A percentile compares a stretch with the other conserved stretches of the same genome.
Conservation (phyloP, 345 rosid species). For the Bruguiera parviflora region DNA sequence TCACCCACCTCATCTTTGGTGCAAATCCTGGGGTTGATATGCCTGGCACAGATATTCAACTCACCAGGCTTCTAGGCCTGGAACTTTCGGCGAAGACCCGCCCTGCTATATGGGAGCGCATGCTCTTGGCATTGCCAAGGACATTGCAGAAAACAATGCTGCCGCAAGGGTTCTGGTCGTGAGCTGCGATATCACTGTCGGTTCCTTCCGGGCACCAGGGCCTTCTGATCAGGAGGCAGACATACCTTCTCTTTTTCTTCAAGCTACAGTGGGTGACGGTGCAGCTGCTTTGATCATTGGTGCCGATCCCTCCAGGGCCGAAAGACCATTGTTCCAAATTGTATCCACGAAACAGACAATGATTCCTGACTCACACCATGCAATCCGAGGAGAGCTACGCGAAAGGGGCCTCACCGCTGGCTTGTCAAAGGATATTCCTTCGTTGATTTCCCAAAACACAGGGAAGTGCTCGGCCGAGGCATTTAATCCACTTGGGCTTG, state of each 20-base stretch:
- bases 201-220: constrained; percentile 5
- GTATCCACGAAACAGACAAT: constrained; percentile 16
- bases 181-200: constrained; percentile 12
- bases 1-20: constrained; percentile 16
- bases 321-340: constrained; percentile 15
- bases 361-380: constrained; percentile 16
- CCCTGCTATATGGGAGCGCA: constrained; percentile 16
- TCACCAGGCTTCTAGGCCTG: constrained; percentile 20
- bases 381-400: constrained; percentile 17
- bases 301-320: constrained; percentile 7
- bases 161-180: constrained; percentile 20
- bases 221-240: constrained; percentile 10
- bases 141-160: constrained; percentile 18
- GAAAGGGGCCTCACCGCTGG: constrained; percentile 15
- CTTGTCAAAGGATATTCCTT: constrained; percentile 14
- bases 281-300: constrained; percentile 18
- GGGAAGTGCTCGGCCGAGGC: constrained; percentile 22
- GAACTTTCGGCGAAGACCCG: constrained; percentile 11
- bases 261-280: constrained; percentile 13
- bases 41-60: constrained; percentile 20
- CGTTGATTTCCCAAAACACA: constrained; percentile 13
- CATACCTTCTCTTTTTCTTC: constrained; percentile 14
- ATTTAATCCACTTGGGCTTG: constrained; percentile 10
- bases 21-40: constrained; percentile 17
- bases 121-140: constrained; percentile 12